Percentiles rank a stretch among this genome's conserved stretches.
Conservation (phyloP, 1,139 yeast genomes). For the Pichiaceae sp. region DNA sequence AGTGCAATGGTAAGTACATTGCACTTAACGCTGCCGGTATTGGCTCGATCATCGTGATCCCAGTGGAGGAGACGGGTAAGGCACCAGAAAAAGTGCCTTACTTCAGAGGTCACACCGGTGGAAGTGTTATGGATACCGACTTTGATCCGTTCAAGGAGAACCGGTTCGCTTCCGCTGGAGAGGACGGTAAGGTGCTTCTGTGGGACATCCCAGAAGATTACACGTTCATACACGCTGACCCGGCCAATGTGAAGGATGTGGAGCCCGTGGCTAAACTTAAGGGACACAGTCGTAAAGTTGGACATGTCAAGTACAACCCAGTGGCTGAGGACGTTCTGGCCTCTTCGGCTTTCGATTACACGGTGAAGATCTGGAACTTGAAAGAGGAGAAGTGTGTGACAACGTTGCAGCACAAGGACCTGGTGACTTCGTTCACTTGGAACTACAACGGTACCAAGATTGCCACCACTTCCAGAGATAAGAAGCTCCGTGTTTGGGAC, state of each 20-base stretch:
- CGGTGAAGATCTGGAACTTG: conserved; percentile 86
- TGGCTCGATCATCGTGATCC: conserved; percentile 93
- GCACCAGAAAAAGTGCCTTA: conserved; percentile 89
- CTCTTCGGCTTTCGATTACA: conserved; percentile 81
- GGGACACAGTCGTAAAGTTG: conserved; percentile 93
- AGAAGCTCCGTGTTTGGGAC: conserved; percentile 87
- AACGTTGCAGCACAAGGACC: conserved; percentile 78
- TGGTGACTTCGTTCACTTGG: conserved; percentile 85
- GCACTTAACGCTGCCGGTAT: conserved; percentile 91
- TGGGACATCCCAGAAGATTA: conserved; percentile 85
- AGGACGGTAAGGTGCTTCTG: conserved; percentile 79
- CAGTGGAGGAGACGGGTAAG: conserved; percentile 80
- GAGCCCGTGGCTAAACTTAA: conserved; percentile 58
- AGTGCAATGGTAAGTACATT: conserved; percentile 76
- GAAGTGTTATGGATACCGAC: conserved; percentile 89
- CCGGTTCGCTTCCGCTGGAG: conserved; percentile 78
- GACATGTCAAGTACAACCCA: conserved; percentile 89
- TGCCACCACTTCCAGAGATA: conserved; percentile 91
- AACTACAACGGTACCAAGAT: conserved; percentile 80
- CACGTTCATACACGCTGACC: conserved; percentile 55
- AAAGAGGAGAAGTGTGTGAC: conserved; percentile 63
- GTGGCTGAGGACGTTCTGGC: conserved; percentile 81
- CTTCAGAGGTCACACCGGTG: conserved; percentile 94
- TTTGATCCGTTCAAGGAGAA: conserved; percentile 83
- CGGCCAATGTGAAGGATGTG: conserved; percentile 59